phyloP scores from a whole-genome alignment of 768 basidiomycete genomes.

The Lactarius quietus region DNA sequence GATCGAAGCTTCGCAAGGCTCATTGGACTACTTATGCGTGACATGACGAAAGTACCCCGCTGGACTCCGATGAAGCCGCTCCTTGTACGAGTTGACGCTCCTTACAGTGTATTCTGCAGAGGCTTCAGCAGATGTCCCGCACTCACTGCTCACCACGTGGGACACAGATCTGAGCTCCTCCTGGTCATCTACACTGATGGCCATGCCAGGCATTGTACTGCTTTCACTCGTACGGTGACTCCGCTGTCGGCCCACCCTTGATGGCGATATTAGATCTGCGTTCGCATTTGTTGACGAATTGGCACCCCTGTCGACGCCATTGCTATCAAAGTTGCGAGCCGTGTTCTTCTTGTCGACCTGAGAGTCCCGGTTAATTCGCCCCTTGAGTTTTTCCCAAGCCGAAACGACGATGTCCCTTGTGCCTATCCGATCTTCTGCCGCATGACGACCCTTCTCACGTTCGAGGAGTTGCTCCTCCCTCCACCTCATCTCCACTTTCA shows the following conservation, averaged over 20 bases:
- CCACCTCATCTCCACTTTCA: slow-evolving; percentile 3
- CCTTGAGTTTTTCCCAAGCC: slow-evolving; percentile 12
- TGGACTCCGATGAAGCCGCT: slow-evolving; percentile 14
- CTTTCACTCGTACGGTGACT: no score
- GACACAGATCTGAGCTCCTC: slow-evolving; percentile 7
- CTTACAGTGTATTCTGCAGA: slow-evolving; percentile 15
- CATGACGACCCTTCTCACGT: not conserved
- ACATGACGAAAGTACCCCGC: slow-evolving; percentile 17
- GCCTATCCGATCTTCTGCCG: not conserved
- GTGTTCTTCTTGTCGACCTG: not conserved
- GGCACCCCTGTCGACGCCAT: not conserved
- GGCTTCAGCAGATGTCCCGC: slow-evolving; percentile 15
- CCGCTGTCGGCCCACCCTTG: no score
- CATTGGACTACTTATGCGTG: not conserved
- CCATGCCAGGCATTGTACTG: not conserved
- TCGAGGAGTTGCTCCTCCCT: slow-evolving; percentile 1
- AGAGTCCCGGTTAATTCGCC: slow-evolving; percentile 2
- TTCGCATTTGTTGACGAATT: not conserved
- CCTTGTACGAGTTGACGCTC: slow-evolving; percentile 11
- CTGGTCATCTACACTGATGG: not conserved
- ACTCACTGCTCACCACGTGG: not conserved
- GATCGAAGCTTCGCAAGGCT: no score
- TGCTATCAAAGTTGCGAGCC: not conserved
- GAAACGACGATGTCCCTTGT: slow-evolving; percentile 3
- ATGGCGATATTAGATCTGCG: not conserved